Base-by-base conservation (phyloP, 805 yeast genomes). In the Teunomyces cretensis region DNA sequence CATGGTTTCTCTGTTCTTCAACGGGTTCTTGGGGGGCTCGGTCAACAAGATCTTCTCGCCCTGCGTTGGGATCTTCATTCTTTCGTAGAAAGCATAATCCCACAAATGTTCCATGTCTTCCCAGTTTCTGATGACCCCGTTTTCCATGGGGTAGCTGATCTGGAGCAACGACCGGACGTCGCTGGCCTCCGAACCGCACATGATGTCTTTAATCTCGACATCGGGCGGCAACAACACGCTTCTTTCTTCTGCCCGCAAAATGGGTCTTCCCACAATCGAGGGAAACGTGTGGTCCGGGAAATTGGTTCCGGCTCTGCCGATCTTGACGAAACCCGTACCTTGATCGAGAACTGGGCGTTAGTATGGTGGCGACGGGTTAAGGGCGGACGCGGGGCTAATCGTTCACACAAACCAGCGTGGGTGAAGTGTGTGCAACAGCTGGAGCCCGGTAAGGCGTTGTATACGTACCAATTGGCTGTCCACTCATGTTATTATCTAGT, bases 271-370 rank as follows among this genome's bases (percentile, higher is more conserved):
- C 14, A 94, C 98, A 54, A 94, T 88, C 16, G 97, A 90, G 11
- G 98, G 99, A 68, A 91, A 94, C 12, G 97, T 91, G 71, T 83
- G 83, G 67, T 94, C 98, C 24, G 99, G 99, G 76, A 91, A 91
- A 71, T 94, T 94, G 55, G 90, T 86, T 27, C 98, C 97, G 30
- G 95, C 97, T 60, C 96, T 81, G 48, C 99, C 99, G 55, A 92
- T 88, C 66, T 91, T 92, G 44, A 92, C 97, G 64, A 94, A 94
- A 46, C 99, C 99, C 41, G 99, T 94, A 73, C 99, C 99, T 74
- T 94, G 98, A 73, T 94, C 99, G 56, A 94, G 88, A 57, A 94
- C 99, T 79, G 58, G 36, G 48, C 38, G 43, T 28, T 56, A 53
- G 53, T 17, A 26, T 35, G n/a, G 13, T 4, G 27, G 28, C 6